Evolutionary conservation across 2,329 filamentous ascomycete genomes (phyloP).

Genomic region (Thielaviopsis punctulata): DNA sequence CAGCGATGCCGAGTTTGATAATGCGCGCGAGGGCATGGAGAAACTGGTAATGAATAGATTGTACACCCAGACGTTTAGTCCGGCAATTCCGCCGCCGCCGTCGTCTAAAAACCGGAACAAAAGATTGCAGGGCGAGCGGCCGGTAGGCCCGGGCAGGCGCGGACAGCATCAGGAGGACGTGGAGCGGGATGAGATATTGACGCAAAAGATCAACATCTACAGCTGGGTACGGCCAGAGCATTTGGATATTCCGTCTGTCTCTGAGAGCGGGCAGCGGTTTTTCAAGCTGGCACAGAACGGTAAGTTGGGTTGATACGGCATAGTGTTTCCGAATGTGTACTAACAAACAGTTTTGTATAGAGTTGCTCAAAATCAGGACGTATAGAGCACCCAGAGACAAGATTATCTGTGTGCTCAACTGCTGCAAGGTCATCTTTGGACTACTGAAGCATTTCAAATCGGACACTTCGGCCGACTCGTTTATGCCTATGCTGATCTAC

Average conservation of each 20-base stretch:
- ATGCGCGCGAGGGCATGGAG: conserved; percentile 96
- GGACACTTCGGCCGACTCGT: conserved; percentile 90
- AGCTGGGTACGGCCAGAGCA: conserved; percentile 88
- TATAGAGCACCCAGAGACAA: conserved; percentile 96
- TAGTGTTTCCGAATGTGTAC: too few species aligned
- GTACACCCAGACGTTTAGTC: conserved; percentile 91
- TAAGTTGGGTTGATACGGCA: conserved; percentile 19
- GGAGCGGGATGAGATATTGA: conserved; percentile 84
- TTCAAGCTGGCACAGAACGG: conserved; percentile 77
- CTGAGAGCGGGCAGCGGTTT: conserved; percentile 76
- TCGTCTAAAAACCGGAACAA: conserved; percentile 51
- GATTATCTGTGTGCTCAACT: conserved; percentile 95
- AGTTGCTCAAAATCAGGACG: conserved; percentile 87
- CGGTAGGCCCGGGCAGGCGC: conserved; percentile 63
- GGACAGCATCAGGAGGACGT: conserved; percentile 98
- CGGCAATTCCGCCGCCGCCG: conserved; percentile 64
- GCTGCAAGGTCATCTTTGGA: conserved; percentile 98
- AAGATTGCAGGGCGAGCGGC: conserved; percentile 39
- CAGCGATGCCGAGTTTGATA: conserved; percentile 93
- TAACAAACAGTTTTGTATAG: conserved; percentile 26
- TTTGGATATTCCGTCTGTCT: conserved; percentile 74
- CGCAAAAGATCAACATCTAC: conserved; percentile 94
- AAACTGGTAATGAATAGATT: conserved; percentile 97
- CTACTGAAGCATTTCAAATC: conserved; percentile 81
- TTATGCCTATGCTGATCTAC: conserved; percentile 88